A percentile compares a stretch with the other conserved stretches of the same genome.
phyloP scores from a whole-genome alignment of 202 grass and related monocot genomes.

The Zizania palustris region DNA sequence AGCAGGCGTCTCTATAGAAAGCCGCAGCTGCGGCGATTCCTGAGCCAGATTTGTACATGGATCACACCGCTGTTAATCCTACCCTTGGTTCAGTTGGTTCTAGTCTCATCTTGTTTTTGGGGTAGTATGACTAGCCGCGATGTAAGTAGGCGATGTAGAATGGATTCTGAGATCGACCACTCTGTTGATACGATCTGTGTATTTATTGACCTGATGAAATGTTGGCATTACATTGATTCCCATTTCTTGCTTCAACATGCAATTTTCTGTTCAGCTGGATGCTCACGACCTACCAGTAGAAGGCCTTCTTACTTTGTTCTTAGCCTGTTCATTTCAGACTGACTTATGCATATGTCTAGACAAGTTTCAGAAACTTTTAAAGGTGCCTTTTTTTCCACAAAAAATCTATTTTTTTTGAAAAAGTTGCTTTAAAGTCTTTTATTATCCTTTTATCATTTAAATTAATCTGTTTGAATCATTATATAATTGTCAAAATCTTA shows the following conservation, averaged over 20 bases:
- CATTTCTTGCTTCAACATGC: not conserved
- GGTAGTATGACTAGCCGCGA: slow-evolving; percentile 45
- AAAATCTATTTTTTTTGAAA: too few species aligned
- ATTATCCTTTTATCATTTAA: too few species aligned
- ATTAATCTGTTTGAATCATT: too few species aligned
- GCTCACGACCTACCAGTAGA: not conserved
- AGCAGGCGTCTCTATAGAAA: slow-evolving; percentile 29
- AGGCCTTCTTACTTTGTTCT: too few species aligned
- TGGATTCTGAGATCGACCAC: not conserved
- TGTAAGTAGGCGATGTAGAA: slow-evolving; percentile 42
- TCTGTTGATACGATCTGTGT: slow-evolving; percentile 25
- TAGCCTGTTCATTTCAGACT: too few species aligned
- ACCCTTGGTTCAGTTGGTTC: slow-evolving; percentile 26
- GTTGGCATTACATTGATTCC: slow-evolving; percentile 11
- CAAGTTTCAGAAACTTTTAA: too few species aligned
- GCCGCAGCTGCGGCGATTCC: slow-evolving; percentile 11
- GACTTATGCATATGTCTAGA: too few species aligned
- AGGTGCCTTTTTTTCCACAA: too few species aligned
- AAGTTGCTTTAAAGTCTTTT: too few species aligned
- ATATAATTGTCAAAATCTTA: too few species aligned
- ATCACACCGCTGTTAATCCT: slow-evolving; percentile 29
- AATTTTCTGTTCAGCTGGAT: slow-evolving; percentile 14
- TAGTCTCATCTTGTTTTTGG: slow-evolving; percentile 34
- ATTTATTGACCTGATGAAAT: slow-evolving; percentile 36
- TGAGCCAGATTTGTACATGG: slow-evolving; percentile 53